Percentiles rank a stretch among this genome's conserved stretches.
These are phyloP conservation scores for Diversispora epigaea DNA, from an alignment of 192 early-diverging fungal genomes.

Conservation along the genomic window DNA sequence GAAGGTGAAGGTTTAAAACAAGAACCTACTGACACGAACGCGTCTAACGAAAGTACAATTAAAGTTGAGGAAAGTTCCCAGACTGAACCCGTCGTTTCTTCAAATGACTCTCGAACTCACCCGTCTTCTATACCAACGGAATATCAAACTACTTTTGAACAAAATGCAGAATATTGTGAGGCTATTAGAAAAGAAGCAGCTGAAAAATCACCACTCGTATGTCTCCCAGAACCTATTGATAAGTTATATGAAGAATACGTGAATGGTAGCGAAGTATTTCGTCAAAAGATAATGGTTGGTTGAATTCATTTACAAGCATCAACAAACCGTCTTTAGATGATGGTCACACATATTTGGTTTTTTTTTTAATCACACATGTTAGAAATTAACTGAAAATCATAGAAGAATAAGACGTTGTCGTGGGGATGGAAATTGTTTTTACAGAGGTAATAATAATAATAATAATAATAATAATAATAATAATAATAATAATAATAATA, in stretches of 20 bases:
- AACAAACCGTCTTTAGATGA: neutral
- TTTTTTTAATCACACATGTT: slow-evolving; percentile 1
- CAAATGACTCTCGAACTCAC: too few species aligned
- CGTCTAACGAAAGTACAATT: too few species aligned
- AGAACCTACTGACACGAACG: too few species aligned
- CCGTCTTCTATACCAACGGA: too few species aligned
- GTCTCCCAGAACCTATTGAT: slow-evolving; percentile 43
- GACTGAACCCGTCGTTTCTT: too few species aligned
- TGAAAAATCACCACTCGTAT: slow-evolving; percentile 56
- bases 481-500: too few species aligned
- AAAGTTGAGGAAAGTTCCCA: too few species aligned
- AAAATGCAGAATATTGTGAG: slow-evolving; percentile 48
- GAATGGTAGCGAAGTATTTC: slow-evolving; percentile 50
- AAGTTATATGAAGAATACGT: slow-evolving; percentile 53
- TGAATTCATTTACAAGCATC: slow-evolving; percentile 5
- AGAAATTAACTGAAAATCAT: slow-evolving; percentile 50
- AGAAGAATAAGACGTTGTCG: slow-evolving; percentile 54
- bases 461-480: neutral
- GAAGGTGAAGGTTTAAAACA: too few species aligned
- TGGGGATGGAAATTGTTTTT: slow-evolving; percentile 68
- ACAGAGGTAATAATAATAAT: slow-evolving; percentile 47
- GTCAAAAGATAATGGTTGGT: slow-evolving; percentile 52
- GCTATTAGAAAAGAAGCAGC: slow-evolving; percentile 60
- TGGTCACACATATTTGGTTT: neutral
- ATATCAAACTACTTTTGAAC: slow-evolving; percentile 17